Conservation (phyloP, 345 rosid genomes). For the Durio zibethinus region DNA sequence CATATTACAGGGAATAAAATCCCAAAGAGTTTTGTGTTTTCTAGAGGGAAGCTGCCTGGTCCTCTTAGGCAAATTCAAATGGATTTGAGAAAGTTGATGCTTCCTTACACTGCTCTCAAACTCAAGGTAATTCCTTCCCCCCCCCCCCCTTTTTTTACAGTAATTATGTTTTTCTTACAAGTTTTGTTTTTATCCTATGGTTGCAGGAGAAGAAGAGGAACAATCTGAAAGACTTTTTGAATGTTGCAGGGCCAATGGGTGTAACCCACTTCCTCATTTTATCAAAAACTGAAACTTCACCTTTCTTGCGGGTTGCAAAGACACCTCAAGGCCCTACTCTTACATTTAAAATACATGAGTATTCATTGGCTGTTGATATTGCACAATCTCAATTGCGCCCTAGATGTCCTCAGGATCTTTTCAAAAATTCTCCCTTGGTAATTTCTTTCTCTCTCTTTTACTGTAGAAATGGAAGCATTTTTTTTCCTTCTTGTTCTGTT, state of each 20-base stretch:
- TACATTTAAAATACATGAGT: slow-evolving; percentile 73
- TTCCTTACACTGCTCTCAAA: slow-evolving; percentile 89
- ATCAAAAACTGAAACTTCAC: slow-evolving; percentile 64
- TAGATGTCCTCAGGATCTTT: slow-evolving; percentile 89
- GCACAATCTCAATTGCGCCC: slow-evolving; percentile 84
- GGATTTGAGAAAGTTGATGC: slow-evolving; percentile 93
- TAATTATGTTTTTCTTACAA: not conserved
- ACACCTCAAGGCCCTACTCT: slow-evolving; percentile 97
- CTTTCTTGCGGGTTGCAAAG: slow-evolving; percentile 77
- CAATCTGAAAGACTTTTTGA: slow-evolving; percentile 75
- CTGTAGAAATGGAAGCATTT: not conserved
- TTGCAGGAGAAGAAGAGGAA: slow-evolving; percentile 89
- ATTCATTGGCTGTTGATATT: slow-evolving; percentile 69
- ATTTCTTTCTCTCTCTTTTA: not conserved
- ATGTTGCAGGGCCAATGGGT: slow-evolving; percentile 97
- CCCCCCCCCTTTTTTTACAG: not conserved
- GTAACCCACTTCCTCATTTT: slow-evolving; percentile 87
- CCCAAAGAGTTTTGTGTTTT: slow-evolving; percentile 85
- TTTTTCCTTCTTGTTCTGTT: not conserved
- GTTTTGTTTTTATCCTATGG: not conserved
- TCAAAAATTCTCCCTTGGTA: slow-evolving; percentile 88
- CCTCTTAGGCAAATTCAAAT: slow-evolving; percentile 74
- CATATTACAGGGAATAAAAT: slow-evolving; percentile 83
- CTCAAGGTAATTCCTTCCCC: slow-evolving; percentile 49
- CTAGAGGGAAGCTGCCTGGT: slow-evolving; percentile 83